Percentiles rank a stretch among this genome's conserved stretches.
These are phyloP conservation scores for Toxicodendron radicans DNA, from an alignment of 345 rosid species.

Conservation along the genomic window DNA sequence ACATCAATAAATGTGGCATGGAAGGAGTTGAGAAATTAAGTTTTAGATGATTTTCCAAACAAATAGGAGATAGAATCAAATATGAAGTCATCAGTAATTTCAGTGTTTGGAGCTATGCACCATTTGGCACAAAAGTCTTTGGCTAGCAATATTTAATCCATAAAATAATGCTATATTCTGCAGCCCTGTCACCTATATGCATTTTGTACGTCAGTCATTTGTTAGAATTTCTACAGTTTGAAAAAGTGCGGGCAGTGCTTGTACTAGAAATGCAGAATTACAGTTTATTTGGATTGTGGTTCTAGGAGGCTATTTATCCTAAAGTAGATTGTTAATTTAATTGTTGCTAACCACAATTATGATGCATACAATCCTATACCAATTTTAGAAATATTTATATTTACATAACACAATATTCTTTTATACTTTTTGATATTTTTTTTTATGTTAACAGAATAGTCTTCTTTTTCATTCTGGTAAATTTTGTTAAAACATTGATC, in stretches of 20 bases:
- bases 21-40: not conserved
- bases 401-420: not conserved
- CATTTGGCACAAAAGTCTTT: not conserved
- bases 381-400: not conserved
- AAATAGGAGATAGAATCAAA: not conserved
- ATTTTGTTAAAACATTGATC: not conserved
- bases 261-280: not conserved
- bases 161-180: not conserved
- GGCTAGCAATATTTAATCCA: not conserved
- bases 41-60: not conserved
- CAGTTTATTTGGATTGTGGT: conserved; percentile 4
- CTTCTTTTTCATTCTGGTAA: not conserved
- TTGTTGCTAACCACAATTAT: not conserved
- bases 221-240: no score
- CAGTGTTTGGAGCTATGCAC: not conserved
- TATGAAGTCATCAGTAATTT: not conserved
- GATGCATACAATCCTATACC: not conserved
- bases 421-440: not conserved
- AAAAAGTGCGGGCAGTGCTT: not conserved
- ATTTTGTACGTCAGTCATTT: no score
- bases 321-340: not conserved
- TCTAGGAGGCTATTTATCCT: not conserved
- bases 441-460: not conserved
- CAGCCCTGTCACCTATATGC: not conserved
- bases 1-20: conserved; percentile 4